Evolutionary conservation across 1,284 basidiomycete species (phyloP).

Genomic region (Athelia sp.): DNA sequence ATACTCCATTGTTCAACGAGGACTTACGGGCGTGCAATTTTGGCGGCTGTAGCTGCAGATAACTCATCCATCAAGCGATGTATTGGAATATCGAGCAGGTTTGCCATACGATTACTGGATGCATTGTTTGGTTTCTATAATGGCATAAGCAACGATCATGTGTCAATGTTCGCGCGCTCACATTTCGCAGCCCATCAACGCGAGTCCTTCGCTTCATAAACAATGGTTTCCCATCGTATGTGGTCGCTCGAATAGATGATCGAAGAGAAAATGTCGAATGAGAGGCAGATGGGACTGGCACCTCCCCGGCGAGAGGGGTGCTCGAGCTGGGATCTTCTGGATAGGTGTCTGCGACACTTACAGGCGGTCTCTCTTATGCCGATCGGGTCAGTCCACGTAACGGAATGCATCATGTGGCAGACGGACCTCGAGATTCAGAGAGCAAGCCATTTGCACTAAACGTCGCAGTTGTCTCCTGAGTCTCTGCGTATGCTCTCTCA

Average conservation of each 20-base stretch:
- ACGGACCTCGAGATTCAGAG: conserved; percentile 23
- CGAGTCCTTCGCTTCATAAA: conserved; percentile 25
- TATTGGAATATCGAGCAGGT: conserved; percentile 66
- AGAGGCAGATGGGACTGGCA: background rate
- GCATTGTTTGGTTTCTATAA: conserved; percentile 6
- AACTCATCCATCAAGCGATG: conserved; percentile 69
- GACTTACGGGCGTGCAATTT: conserved; percentile 31
- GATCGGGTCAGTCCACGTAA: background rate
- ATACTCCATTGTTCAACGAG: background rate
- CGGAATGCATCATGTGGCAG: background rate
- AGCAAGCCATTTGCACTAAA: conserved; percentile 20
- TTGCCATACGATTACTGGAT: conserved; percentile 28
- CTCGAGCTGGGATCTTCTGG: background rate
- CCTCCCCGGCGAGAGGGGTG: background rate
- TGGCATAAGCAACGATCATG: background rate
- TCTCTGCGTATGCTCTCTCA: background rate
- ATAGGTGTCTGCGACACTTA: conserved; percentile 9
- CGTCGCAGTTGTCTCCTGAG: background rate
- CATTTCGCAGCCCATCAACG: background rate
- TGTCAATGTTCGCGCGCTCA: conserved; percentile 7
- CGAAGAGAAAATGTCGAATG: background rate
- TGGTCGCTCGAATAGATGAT: conserved; percentile 28
- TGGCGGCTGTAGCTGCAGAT: conserved; percentile 38
- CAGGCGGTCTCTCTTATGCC: background rate
- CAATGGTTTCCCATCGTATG: conserved; percentile 28